phyloP scores from a whole-genome alignment of 2,329 filamentous ascomycete species.

The Akanthomyces uredinophilus region DNA sequence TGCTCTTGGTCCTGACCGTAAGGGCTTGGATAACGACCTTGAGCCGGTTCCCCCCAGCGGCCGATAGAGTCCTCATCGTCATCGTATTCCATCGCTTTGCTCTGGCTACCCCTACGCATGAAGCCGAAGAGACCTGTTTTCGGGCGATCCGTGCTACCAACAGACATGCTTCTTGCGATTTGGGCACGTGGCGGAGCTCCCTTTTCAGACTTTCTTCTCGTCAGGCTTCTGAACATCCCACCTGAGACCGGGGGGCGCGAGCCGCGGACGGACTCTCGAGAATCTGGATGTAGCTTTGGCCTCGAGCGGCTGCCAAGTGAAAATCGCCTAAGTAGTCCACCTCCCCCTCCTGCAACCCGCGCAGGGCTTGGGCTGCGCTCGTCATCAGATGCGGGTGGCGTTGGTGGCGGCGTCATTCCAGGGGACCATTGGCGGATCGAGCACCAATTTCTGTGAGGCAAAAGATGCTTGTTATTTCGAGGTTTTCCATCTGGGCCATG shows the following conservation, averaged over 20 bases:
- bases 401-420: conserved; percentile 66
- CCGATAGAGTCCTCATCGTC: conserved; percentile 50
- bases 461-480: conserved; percentile 83
- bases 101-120: conserved; percentile 35
- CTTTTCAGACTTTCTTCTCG: conserved; percentile 29
- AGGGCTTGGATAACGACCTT: conserved; percentile 5
- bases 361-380: conserved; percentile 38
- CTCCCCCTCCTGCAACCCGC: conserved; percentile 24
- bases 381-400: conserved; percentile 52
- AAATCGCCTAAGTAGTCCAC: conserved; percentile 41
- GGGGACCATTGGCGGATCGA: conserved; percentile 82
- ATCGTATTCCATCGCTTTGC: conserved; percentile 18
- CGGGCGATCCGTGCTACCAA: conserved; percentile 50
- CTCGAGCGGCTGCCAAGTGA: conserved; percentile 35
- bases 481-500: conserved; percentile 84
- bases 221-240: conserved; percentile 43
- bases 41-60: conserved; percentile 38
- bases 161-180: conserved; percentile 55
- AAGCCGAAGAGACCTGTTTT: conserved; percentile 39
- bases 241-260: conserved; percentile 46
- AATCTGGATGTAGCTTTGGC: conserved; percentile 32
- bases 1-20: conserved; percentile 19
- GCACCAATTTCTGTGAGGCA: conserved; percentile 94
- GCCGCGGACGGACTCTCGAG: conserved; percentile 34
- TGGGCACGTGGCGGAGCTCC: conserved; percentile 35